Base-by-base conservation (phyloP, 2,329 filamentous ascomycete species). In the Aspergillus jensenii region DNA sequence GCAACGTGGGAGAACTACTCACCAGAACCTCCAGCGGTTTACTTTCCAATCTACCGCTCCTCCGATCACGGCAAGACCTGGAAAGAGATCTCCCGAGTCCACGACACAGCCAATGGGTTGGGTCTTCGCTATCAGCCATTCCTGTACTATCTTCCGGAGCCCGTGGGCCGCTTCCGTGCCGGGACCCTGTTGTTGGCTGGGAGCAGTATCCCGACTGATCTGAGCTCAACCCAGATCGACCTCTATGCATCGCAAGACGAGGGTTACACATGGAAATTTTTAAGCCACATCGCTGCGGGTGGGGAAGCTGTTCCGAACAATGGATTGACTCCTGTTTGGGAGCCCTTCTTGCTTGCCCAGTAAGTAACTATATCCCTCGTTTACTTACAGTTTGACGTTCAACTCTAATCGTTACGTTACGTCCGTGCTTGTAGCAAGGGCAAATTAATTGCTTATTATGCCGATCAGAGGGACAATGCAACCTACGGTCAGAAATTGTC, bases 41-140 rank as follows among this genome's bases (percentile, higher is more conserved):
- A 74, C 62, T 86, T 84, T 67, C 85, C 75, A 69, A 66, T 82
- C 74, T 65, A 74, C 67, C 59, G 79, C 60, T 84, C 81, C 40
- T 73, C 67, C n/a, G 83, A 87, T 66, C 73, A 78, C 37, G 84
- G 85, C 12, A 67, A 77, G 52, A 85, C 82, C 2, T 91, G 88
- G 88, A 77, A 78, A 15, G 82, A 88, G 67, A 77, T 89, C 50
- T 84, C 86, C 4, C 79, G 80, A 15, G 84, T 90, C 9, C 76
- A 83, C 14, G 88, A 91, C 68, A 79, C 82, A 49, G 84, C 82
- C 31, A 87, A 89, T 62, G 81, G 81, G 43, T 86, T 83, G 76
- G 88, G 88, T 19, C 70, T 90, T 54, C 81, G 86, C 31, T 90
- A 89, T 66, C 89, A 91, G 66, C 89, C 89, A 0, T 83, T 84